phyloP scores from a whole-genome alignment of 2,329 filamentous ascomycete genomes.

The Pseudophaeomoniella oleicola region DNA sequence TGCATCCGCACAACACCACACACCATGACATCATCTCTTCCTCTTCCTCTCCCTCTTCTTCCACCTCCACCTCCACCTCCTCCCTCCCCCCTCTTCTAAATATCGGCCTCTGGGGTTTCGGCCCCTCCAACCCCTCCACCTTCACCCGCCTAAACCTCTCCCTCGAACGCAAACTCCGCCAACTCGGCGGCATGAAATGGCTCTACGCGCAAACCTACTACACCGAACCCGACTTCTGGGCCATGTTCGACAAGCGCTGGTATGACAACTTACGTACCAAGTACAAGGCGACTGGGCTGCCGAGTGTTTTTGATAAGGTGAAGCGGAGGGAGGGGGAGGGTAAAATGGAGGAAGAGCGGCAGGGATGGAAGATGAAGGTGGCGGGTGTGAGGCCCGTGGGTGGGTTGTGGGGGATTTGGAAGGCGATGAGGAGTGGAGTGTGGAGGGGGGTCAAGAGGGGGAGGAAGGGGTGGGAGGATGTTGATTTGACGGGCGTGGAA shows the following conservation, averaged over 20 bases:
- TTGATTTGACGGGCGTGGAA: background rate
- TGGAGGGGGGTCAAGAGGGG: background rate
- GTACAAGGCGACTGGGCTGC: conserved; percentile 21
- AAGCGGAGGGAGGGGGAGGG: conserved; percentile 6
- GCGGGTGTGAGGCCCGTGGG: background rate
- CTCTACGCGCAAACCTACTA: conserved; percentile 80
- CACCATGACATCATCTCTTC: too few relatives aligned
- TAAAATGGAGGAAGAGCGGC: background rate
- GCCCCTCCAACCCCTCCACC: conserved; percentile 37
- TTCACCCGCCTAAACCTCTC: conserved; percentile 57
- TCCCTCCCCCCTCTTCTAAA: conserved; percentile 33
- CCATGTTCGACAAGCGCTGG: conserved; percentile 22
- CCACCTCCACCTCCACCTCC: conserved; percentile 4
- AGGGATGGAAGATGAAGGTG: background rate
- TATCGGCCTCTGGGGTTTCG: conserved; percentile 62
- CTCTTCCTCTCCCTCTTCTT: background rate
- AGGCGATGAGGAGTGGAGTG: background rate
- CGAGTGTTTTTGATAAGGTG: conserved; percentile 23
- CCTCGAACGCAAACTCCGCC: conserved; percentile 53
- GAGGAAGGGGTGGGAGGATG: background rate
- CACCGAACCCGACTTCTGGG: conserved; percentile 38
- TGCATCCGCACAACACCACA: conserved; percentile 16
- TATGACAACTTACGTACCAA: conserved; percentile 24
- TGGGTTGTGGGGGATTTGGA: conserved; percentile 1
- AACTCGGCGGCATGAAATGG: conserved; percentile 70